Evolutionary conservation across 306 rosid genomes (phyloP), one percentile per base, ranked within the genome.

Genomic region (Quercus mongolica): DNA sequence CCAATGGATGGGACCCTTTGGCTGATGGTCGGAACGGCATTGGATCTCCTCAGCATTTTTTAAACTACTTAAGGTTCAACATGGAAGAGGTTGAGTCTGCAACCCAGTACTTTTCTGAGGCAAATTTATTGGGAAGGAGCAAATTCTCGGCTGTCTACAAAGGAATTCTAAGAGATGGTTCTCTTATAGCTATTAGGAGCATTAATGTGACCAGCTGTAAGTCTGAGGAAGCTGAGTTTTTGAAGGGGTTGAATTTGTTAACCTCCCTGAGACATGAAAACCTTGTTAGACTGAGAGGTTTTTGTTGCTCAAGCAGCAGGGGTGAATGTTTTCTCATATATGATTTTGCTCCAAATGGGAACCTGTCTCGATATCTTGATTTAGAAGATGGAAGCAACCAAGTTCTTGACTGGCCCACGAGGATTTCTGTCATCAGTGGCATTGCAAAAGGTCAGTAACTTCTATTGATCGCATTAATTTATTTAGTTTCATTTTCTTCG

Each of bases 11-110:
- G 93, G 94, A 89, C 89, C 83, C 97, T 41, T 41, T 88, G 75
- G 84, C 87, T 41, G 90, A 85, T 62, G 85, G 83, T 10, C 87
- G 79, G 73, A 81, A 84, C 35, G 85, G 89, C 12, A 74, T 69
- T 55, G 90, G 92, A 21, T 82, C 80, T 79, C 82, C 89, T 52
- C 87, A 85, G 75, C 92, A 88, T 51, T 75, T 74, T 82, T 85
- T 89, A 5, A 83, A 78, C 63, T 57, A 77, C 38, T 87, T 74
- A 41, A 89, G 91, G 83, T 93, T 86, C 76, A 95, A 90, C 79
- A 85, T 95, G 82, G 98, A 95, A 73, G 99, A 95, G 79, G 88
- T 95, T 51, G 99, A 95, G 81, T 90, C 98, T 59, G 99, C 98
- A 25, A 95, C 99, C 4, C 96, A 89, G 51, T 86, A 91, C 87